These are phyloP conservation scores for Rhododendron griersonianum DNA, from an alignment of 148 eudicot genomes.

Conservation along the genomic window DNA sequence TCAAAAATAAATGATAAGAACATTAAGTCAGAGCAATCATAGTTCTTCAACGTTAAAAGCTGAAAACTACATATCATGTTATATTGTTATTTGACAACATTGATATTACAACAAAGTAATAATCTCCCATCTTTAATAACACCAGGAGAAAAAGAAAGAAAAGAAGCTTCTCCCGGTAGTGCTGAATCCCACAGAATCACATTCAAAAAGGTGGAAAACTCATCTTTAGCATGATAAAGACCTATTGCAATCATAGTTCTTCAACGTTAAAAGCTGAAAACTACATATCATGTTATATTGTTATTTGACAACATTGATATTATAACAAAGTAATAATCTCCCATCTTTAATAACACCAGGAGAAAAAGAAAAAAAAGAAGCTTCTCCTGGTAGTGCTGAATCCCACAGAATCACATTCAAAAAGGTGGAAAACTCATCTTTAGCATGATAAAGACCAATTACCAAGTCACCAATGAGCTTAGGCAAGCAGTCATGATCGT, in stretches of 20 bases:
- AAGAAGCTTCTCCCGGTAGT: no score
- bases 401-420: neutral
- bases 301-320: no score
- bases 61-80: neutral
- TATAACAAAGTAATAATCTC: neutral
- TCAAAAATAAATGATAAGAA: neutral
- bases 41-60: neutral
- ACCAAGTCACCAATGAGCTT: slow-evolving; percentile 51
- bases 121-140: no score
- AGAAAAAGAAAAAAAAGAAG: neutral
- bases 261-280: no score
- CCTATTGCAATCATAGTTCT: no score
- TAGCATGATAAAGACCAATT: slow-evolving; percentile 12
- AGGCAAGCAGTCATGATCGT: slow-evolving; percentile 37
- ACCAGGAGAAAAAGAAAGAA: no score
- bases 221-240: no score
- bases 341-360: neutral
- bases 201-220: no score
- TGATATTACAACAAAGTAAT: neutral
- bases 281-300: no score
- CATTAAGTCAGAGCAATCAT: neutral
- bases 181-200: no score
- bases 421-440: neutral
- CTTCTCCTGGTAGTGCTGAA: neutral
- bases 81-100: no score